phyloP scores from a whole-genome alignment of 805 yeast species.

The Cyberlindnera saturnus region DNA sequence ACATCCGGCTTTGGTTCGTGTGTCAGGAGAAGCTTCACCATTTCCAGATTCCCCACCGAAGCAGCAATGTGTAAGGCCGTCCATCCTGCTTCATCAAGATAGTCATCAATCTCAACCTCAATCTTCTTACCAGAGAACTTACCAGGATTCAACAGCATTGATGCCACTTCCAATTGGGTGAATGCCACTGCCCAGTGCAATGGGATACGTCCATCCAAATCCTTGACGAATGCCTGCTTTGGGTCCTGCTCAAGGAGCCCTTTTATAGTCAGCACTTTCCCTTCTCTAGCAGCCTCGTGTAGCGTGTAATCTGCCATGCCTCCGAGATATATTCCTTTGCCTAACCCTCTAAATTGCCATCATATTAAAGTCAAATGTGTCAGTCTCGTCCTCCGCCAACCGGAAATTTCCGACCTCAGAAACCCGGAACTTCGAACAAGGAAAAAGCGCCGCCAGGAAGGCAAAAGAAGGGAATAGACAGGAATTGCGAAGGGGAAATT shows the following conservation, averaged over 20 bases:
- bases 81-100: conserved; percentile 78
- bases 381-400: too few species aligned
- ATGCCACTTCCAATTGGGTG: conserved; percentile 46
- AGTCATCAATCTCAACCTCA: conserved; percentile 59
- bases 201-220: conserved; percentile 74
- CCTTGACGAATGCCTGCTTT: conserved; percentile 39
- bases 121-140: conserved; percentile 20
- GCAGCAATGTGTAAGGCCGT: conserved; percentile 81
- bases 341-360: too few species aligned
- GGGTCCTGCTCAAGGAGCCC: conserved; percentile 42
- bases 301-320: conserved; percentile 19
- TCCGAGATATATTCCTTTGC: too few species aligned
- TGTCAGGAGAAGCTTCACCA: conserved; percentile 44
- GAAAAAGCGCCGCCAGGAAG: too few species aligned
- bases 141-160: conserved; percentile 35
- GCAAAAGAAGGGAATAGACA: too few species aligned
- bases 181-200: conserved; percentile 85
- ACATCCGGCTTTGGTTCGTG: conserved; percentile 54
- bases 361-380: too few species aligned
- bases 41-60: conserved; percentile 58
- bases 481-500: too few species aligned
- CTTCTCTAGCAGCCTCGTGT: conserved; percentile 65
- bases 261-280: conserved; percentile 45
- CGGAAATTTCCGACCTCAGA: too few species aligned
- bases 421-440: too few species aligned